Evolutionary conservation across 2,329 filamentous ascomycete species (phyloP).

Genomic region (Trichoderma aggressivum): DNA sequence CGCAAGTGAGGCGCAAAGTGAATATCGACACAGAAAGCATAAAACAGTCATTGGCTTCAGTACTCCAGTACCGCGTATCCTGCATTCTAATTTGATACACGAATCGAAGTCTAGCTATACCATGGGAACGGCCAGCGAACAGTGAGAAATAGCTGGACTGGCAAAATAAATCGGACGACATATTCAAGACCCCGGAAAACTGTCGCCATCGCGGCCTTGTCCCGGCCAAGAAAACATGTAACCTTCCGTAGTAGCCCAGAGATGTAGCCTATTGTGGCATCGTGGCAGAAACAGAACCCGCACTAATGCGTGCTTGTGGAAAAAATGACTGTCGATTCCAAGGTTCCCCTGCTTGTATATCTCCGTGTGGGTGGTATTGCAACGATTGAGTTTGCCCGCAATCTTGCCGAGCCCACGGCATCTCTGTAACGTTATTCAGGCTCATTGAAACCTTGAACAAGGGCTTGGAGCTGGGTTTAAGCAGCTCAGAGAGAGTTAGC

Average conservation of each 20-base stretch:
- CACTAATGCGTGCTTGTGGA: neutral
- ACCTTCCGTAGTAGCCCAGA: neutral
- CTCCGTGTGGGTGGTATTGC: neutral
- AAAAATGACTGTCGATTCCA: neutral
- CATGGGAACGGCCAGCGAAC: neutral
- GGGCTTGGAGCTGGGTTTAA: neutral
- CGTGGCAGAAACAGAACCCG: neutral
- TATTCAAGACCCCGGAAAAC: neutral
- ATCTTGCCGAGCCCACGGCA: slow-evolving; percentile 9
- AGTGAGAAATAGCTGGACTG: neutral
- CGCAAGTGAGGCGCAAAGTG: neutral
- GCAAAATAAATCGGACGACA: neutral
- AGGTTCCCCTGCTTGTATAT: neutral
- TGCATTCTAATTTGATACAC: neutral
- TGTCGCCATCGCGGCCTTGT: neutral
- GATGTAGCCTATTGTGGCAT: neutral
- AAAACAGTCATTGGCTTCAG: neutral
- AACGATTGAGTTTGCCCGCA: slow-evolving; percentile 3
- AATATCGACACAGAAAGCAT: neutral
- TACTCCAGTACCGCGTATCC: neutral
- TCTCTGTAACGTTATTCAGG: slow-evolving; percentile 7
- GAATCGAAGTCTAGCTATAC: neutral
- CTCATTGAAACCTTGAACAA: neutral
- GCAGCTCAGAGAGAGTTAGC: neutral
- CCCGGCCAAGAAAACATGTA: neutral